These are phyloP conservation scores for Raphanus hybrid DNA, from an alignment of 441 rosid genomes.

Conservation along the genomic window DNA sequence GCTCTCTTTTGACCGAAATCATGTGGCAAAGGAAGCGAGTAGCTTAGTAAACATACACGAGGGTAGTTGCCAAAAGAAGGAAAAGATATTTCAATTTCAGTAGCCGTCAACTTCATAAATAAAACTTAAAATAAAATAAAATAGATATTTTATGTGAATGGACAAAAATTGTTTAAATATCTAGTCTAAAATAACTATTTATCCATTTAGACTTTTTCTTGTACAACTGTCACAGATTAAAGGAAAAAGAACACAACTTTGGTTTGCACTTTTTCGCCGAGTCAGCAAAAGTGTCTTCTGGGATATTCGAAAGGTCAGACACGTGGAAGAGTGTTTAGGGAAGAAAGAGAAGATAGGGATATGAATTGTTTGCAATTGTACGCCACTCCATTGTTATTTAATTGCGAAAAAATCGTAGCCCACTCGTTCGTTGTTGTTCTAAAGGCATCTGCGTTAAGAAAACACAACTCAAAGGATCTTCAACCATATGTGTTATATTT, in stretches of 20 bases:
- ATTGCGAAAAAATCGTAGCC: conserved; percentile 21
- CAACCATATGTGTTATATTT: too few species aligned
- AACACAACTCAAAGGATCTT: too few species aligned
- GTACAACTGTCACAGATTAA: conserved; percentile 25
- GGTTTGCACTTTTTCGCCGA: conserved; percentile 32
- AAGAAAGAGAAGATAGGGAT: conserved; percentile 13
- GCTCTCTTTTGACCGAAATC: conserved; percentile 35
- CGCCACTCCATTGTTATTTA: conserved; percentile 37
- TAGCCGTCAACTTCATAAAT: conserved; percentile 34
- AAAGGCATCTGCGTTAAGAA: too few species aligned
- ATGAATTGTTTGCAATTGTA: conserved; percentile 32
- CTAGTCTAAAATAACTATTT: conserved; percentile 12
- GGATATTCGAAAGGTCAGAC: conserved; percentile 33
- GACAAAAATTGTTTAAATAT: conserved; percentile 34
- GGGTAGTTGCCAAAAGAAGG: conserved; percentile 26
- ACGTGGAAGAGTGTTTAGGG: conserved; percentile 14
- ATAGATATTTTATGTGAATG: conserved; percentile 37
- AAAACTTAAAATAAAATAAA: not conserved
- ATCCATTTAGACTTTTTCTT: conserved; percentile 27
- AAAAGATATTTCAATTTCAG: conserved; percentile 34
- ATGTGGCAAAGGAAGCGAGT: conserved; percentile 47
- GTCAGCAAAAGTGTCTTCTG: conserved; percentile 41
- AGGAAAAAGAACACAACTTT: conserved; percentile 20
- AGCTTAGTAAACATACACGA: conserved; percentile 29
- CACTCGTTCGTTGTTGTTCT: conserved; percentile 31